Base-by-base conservation (phyloP, 768 basidiomycete genomes). In the Kwoniella sp. region DNA sequence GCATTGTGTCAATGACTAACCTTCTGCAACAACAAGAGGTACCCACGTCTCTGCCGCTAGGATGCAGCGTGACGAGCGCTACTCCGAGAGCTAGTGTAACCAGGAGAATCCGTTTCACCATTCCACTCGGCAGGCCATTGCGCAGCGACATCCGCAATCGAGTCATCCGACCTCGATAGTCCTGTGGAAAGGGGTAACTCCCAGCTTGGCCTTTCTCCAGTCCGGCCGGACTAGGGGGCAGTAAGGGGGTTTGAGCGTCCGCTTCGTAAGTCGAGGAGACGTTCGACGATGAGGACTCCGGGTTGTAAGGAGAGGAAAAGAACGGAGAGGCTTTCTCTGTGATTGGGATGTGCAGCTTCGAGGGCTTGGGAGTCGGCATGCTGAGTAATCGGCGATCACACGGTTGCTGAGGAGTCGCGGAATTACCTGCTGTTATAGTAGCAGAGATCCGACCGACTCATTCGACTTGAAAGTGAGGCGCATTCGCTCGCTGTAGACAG, bases 151-250 rank as follows among this genome's bases (percentile, higher is more conserved):
- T 50, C 36, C 40, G 37, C 20, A 32, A 9, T 26, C 49, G 33
- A 0, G 17, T 45, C 22, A 39, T 27, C 17, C 29, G 25, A 5
- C 33, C 43, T 8, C 19, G 17, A 17, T 32, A n/a, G 17, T 39
- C 31, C 12, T 40, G 25, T 12, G 59, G 59, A 29, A 62, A 62
- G 2, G 60, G 60, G 47, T 57, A 62, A 33, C 53, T 49, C 41
- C 43, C 37, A 12, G 22, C 12, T 25, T n/a, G 5, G 6, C 60
- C 60, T 9, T 44, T 46, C 33, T 62, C 61, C n/a, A 59, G 27
- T 40, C 33, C 45, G 28, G 40, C 50, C 17, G 60, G 56, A 23
- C 50, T 38, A 15, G 61, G 56, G 3, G 57, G 53, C 14, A 62
- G 41, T 5, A 65, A 38, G 6, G 59, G 63, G 12, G 56, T 54